Evolutionary conservation across 2,329 filamentous ascomycete species (phyloP).

Genomic region (Anthostomella pinea): DNA sequence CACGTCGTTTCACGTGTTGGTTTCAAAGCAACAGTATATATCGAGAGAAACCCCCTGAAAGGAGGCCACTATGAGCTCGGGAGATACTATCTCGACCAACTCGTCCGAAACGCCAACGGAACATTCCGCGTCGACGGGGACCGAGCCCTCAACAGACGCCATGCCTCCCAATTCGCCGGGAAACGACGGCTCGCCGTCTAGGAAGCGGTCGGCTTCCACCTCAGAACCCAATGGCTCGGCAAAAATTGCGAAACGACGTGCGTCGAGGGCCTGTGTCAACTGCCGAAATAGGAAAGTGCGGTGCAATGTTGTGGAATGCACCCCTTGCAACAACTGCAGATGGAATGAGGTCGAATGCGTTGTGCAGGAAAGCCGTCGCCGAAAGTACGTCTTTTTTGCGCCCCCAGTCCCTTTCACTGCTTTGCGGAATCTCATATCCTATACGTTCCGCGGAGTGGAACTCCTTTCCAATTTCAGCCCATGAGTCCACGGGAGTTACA

Average conservation of each 20-base stretch:
- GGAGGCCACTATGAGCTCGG: slow-evolving; percentile 21
- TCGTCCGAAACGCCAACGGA: slow-evolving; percentile 24
- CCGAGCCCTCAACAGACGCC: slow-evolving; percentile 2
- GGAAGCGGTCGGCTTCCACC: slow-evolving; percentile 31
- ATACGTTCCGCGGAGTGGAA: no score
- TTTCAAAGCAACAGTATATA: no score
- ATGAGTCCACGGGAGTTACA: no score
- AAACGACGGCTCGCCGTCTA: slow-evolving; percentile 21
- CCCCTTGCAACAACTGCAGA: slow-evolving; percentile 83
- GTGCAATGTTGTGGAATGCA: slow-evolving; percentile 88
- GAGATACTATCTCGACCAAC: slow-evolving; percentile 21
- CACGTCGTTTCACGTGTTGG: no score
- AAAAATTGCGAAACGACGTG: slow-evolving; percentile 70
- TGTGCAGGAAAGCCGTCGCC: slow-evolving; percentile 77
- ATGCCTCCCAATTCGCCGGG: slow-evolving; percentile 16
- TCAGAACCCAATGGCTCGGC: slow-evolving; percentile 34
- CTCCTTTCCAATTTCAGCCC: no score
- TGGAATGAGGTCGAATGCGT: slow-evolving; percentile 76
- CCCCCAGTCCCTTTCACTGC: slow-evolving; percentile 17
- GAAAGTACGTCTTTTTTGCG: slow-evolving; percentile 63
- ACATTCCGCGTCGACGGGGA: slow-evolving; percentile 14
- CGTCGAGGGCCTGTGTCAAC: slow-evolving; percentile 80
- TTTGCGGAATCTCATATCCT: no score
- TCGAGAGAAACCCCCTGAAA: slow-evolving; percentile 4
- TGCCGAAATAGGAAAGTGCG: slow-evolving; percentile 88